Percentiles rank a stretch among this genome's conserved stretches.
Evolutionary conservation across 306 rosid species (phyloP).

Genomic region (Elaeagnus macrophylla): DNA sequence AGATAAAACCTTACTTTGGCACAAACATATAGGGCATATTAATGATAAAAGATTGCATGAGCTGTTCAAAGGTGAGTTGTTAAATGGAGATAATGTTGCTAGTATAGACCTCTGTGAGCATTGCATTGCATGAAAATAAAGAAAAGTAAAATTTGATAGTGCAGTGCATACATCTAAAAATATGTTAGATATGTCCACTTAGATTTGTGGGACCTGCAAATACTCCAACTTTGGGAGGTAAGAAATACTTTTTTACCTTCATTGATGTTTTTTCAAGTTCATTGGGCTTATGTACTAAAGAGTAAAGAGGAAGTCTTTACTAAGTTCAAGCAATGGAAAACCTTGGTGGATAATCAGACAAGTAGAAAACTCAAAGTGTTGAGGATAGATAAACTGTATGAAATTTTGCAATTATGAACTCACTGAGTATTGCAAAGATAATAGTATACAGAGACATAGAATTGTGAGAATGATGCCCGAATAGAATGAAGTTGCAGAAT

Average conservation of each 20-base stretch:
- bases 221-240: background rate
- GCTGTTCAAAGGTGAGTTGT: no score
- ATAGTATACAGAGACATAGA: background rate
- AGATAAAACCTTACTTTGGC: no score
- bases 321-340: background rate
- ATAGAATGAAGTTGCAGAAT: background rate
- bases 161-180: no score
- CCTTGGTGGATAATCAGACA: background rate
- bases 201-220: background rate
- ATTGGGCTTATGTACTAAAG: background rate
- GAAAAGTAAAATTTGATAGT: background rate
- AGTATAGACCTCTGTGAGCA: no score
- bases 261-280: background rate
- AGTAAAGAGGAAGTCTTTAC: background rate
- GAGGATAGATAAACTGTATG: background rate
- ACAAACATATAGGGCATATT: no score
- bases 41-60: accelerated
- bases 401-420: background rate
- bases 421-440: background rate
- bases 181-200: no score
- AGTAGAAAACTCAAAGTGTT: no score
- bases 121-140: background rate
- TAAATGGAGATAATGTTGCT: no score
- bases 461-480: background rate
- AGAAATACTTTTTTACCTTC: background rate